Percentiles rank a stretch among this genome's conserved stretches.
These are phyloP conservation scores for Globisporangium abappressorium DNA, from an alignment of 352 stramenopile genomes.

Conservation along the genomic window DNA sequence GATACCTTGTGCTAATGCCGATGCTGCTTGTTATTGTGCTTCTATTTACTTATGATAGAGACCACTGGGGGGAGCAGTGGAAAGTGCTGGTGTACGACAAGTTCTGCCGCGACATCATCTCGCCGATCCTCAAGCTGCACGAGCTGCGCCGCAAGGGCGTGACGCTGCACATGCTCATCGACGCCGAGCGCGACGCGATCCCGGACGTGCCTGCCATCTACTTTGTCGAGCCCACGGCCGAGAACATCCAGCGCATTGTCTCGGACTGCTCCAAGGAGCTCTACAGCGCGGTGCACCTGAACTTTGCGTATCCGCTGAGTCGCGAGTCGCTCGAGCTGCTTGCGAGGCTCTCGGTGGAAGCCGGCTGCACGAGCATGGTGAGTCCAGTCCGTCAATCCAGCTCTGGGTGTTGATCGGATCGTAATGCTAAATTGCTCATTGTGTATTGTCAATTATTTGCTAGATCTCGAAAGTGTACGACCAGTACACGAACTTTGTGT, in stretches of 20 bases:
- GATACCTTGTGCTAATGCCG: background rate
- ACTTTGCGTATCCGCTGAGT: conserved; percentile 92
- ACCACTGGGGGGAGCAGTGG: conserved; percentile 84
- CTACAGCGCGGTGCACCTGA: conserved; percentile 93
- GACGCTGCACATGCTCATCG: conserved; percentile 96
- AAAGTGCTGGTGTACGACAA: conserved; percentile 98
- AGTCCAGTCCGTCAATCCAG: background rate
- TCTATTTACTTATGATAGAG: conserved; percentile 22
- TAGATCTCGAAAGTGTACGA: conserved; percentile 95
- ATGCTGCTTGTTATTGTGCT: background rate
- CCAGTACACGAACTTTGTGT: conserved; percentile 97
- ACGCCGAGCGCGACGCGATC: conserved; percentile 93
- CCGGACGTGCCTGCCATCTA: conserved; percentile 97
- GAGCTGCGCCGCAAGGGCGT: conserved; percentile 95
- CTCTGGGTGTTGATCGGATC: background rate
- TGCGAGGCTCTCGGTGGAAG: conserved; percentile 72
- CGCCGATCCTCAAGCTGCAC: conserved; percentile 96
- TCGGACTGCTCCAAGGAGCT: conserved; percentile 91
- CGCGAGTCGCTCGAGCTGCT: conserved; percentile 87
- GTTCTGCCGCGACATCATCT: conserved; percentile 96
- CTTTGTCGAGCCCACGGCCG: conserved; percentile 93
- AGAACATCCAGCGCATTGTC: conserved; percentile 95
- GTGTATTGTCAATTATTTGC: background rate
- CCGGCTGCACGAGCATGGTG: conserved; percentile 77
- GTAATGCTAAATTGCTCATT: background rate